Evolutionary conservation across 306 rosid genomes (phyloP).

Genomic region (Ceratonia siliqua): DNA sequence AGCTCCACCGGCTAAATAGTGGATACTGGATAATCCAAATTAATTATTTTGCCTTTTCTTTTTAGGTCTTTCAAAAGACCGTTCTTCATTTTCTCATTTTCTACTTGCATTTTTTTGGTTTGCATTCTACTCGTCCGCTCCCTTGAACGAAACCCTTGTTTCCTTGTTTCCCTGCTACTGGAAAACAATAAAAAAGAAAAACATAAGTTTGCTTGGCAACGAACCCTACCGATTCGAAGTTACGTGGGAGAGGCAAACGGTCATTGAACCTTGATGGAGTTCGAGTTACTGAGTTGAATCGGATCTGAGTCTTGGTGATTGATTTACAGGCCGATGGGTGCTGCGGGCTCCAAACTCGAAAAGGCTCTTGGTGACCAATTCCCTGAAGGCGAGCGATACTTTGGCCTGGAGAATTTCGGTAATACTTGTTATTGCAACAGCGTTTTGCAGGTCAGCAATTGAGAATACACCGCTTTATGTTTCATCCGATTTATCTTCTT

Average conservation of each 20-base stretch:
- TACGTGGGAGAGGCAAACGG: background rate
- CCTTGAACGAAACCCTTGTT: conserved; percentile 43
- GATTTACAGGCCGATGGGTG: conserved; percentile 73
- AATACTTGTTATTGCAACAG: conserved; percentile 98
- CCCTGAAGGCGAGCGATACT: conserved; percentile 98
- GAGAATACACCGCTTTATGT: background rate
- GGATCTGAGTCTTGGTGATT: conserved; percentile 59
- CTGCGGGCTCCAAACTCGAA: conserved; percentile 98
- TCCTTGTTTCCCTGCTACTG: conserved; percentile 1
- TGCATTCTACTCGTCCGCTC: background rate
- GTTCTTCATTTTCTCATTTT: background rate
- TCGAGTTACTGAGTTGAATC: conserved; percentile 46
- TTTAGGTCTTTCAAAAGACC: background rate
- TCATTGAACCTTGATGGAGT: conserved; percentile 26
- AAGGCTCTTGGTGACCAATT: conserved; percentile 99
- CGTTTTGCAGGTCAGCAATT: conserved; percentile 79
- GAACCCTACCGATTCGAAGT: conserved; percentile 45
- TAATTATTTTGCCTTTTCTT: background rate
- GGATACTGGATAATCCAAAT: background rate
- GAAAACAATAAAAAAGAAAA: background rate
- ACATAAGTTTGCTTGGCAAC: conserved; percentile 19
- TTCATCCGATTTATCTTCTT: conserved; percentile 21
- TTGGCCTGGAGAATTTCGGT: conserved; percentile 97
- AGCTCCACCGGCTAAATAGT: background rate
- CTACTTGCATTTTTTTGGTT: conserved; percentile 17